Evolutionary conservation across 1,284 basidiomycete genomes (phyloP), one percentile per base, ranked within the genome.

Genomic region (Vanrija pseudolonga): DNA sequence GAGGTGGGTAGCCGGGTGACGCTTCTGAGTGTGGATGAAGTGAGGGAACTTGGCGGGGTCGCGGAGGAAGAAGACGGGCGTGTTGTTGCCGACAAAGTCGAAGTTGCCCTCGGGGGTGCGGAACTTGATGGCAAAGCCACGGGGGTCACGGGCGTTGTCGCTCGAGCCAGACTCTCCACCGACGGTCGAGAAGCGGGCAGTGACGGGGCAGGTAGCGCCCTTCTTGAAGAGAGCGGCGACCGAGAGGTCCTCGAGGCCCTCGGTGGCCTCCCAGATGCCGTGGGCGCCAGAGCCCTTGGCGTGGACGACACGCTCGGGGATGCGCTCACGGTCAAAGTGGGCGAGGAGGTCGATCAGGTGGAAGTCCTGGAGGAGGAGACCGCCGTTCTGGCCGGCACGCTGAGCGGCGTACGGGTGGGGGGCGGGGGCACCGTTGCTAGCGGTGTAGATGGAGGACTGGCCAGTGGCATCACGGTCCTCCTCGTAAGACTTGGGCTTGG

Each of bases 1-100:
- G 38, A 60, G 37, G 47, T 60, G 76, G 89, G 85, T 67, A 6
- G 65, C 64, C 7, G 71, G 71, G 57, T 73, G 64, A 22, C 90
- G 84, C 82, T 96, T 95, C 77, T 93, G 90, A 36, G 90, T 92
- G 80, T 95, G 92, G 67, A 95, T 94, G 79, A 96, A 94, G 79
- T 90, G 85, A 8, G 81, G 80, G 70, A 83, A 83, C 68, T 82
- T 81, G 37, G 74, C 73, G 0, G 77, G 73, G 66, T 79, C 78
- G 40, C 76, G 84, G 65, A 92, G 83, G 81, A 90, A 90, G 82
- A 90, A 90, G 58, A 91, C 84, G 44, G 89, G 89, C 2, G 89
- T 93, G 56, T 93, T 92, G 81, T 93, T 92, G 79, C 45, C 59
- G n/a, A 93, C 90, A 82, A 86, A 89, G 74, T 95, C 91, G 79